Base-by-base conservation (phyloP, 2,329 filamentous ascomycete genomes). In the Venturia pyrina region DNA sequence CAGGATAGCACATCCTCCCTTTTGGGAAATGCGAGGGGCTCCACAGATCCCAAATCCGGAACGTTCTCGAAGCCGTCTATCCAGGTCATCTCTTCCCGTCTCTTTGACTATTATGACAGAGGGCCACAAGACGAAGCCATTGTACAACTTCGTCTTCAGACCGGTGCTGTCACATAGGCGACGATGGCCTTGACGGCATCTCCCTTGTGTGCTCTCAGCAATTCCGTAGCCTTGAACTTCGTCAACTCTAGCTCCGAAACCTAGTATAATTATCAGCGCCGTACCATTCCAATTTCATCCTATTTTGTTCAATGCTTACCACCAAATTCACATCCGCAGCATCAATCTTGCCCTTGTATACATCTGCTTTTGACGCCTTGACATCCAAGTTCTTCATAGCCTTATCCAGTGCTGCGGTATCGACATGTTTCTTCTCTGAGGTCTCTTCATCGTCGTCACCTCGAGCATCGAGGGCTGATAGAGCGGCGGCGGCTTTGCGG, bases 401-500 rank as follows among this genome's bases (percentile, higher is more conserved):
- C 73, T 89, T 87, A 71, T 81, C 85, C 63, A 89, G 82, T 69
- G 89, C 89, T 67, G 88, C 88, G 64, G 85, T 79, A 74, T 92
- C 89, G 70, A 89, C 84, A 68, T 87, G 80, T 68, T 84, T 82
- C 37, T 50, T 64, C n/a, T 19, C 40, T 11, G 34, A 34, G 34
- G 53, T 56, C 15, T 68, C 66, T 63, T 71, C 70, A 57, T 81
- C 78, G 40, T 83, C 80, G 61, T 81, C 80, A 65, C 79, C 78
- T 66, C 78, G 80, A 46, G 77, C 74, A 73, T 91, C 89, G 70
- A 93, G 86, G 68, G 83, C 84, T 61, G 87, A 88, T 67, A 92
- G 84, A 40, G 89, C 89, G 7, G 87, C 87, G 50, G 88, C 88
- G 59, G 89, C 88, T 77, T 91, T 91, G 76, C 88, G 87, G 78